phyloP scores from a whole-genome alignment of 441 rosid genomes.

The Pelargonium cotyledonis region DNA sequence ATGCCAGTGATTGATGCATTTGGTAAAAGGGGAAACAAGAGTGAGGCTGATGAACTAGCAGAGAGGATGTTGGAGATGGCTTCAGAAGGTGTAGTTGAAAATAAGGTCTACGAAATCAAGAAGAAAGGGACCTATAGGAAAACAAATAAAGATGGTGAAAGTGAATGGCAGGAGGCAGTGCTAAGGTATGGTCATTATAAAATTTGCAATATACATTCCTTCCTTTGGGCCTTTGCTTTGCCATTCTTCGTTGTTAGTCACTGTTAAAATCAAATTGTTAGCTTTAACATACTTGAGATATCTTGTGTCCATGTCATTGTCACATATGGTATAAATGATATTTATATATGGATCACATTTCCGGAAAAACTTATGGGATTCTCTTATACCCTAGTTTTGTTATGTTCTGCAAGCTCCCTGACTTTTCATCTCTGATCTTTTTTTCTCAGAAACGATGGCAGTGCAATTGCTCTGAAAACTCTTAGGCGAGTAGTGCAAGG shows the following conservation, averaged over 20 bases:
- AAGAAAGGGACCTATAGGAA: constrained; percentile 26
- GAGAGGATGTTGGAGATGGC: constrained; percentile 86
- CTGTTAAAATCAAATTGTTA: not conserved
- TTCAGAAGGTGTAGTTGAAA: constrained; percentile 38
- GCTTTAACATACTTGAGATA: too few species aligned
- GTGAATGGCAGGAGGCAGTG: constrained; percentile 56
- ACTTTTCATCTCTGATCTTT: constrained; percentile 15
- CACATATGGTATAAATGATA: not conserved
- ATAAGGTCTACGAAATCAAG: constrained; percentile 32
- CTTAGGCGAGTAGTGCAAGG: constrained; percentile 72
- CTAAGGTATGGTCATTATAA: constrained; percentile 51
- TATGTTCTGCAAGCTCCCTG: constrained; percentile 6
- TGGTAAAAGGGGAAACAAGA: constrained; percentile 57
- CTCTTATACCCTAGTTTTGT: not conserved
- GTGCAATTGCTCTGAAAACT: constrained; percentile 71
- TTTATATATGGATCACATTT: not conserved
- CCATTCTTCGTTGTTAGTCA: not conserved
- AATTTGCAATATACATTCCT: not conserved
- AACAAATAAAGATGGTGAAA: constrained; percentile 32
- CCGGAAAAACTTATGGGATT: not conserved
- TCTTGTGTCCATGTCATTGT: not conserved
- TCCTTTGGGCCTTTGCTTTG: constrained; percentile 4
- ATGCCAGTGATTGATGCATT: constrained; percentile 88
- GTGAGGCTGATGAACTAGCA: constrained; percentile 62
- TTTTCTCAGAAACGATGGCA: constrained; percentile 83